Percentiles rank a stretch among this genome's conserved stretches.
Evolutionary conservation across 2,329 filamentous ascomycete genomes (phyloP).

Genomic region (Ceratocystis colombiana): DNA sequence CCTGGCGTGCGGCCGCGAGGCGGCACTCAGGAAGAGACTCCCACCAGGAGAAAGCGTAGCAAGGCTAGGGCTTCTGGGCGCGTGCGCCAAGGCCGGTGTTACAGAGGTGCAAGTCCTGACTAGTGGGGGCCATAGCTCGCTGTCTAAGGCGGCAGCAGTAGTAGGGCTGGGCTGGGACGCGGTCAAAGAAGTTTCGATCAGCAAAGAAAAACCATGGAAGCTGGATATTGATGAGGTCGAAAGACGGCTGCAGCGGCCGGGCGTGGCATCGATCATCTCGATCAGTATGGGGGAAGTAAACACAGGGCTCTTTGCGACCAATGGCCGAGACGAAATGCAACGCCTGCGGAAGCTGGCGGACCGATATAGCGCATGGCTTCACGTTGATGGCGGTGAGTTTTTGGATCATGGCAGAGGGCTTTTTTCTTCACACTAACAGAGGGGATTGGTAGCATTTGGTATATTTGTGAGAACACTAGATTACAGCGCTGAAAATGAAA

Average conservation of each 20-base stretch:
- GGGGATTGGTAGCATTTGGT: slow-evolving; percentile 55
- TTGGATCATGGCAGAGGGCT: background rate
- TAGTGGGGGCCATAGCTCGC: slow-evolving; percentile 71
- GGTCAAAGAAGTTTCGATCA: slow-evolving; percentile 50
- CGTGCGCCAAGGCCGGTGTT: slow-evolving; percentile 54
- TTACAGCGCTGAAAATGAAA: slow-evolving; percentile 44
- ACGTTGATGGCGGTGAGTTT: slow-evolving; percentile 63
- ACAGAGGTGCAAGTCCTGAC: slow-evolving; percentile 66
- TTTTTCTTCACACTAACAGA: background rate
- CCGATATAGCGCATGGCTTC: slow-evolving; percentile 68
- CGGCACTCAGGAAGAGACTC: slow-evolving; percentile 40
- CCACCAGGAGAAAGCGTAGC: slow-evolving; percentile 43
- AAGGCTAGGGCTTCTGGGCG: slow-evolving; percentile 57
- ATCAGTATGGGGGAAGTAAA: slow-evolving; percentile 88
- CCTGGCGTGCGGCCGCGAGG: slow-evolving; percentile 55
- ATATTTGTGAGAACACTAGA: slow-evolving; percentile 63
- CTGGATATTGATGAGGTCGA: slow-evolving; percentile 60
- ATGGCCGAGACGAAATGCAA: slow-evolving; percentile 50
- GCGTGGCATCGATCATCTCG: slow-evolving; percentile 61
- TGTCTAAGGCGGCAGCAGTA: slow-evolving; percentile 72
- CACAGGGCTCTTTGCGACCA: slow-evolving; percentile 63
- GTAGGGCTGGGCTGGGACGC: slow-evolving; percentile 64
- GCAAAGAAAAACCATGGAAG: slow-evolving; percentile 47
- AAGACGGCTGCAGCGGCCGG: slow-evolving; percentile 41
- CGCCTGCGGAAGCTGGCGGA: slow-evolving; percentile 61